These are phyloP conservation scores for Kwoniella heveanensis DNA, from an alignment of 768 basidiomycete species.

Conservation along the genomic window DNA sequence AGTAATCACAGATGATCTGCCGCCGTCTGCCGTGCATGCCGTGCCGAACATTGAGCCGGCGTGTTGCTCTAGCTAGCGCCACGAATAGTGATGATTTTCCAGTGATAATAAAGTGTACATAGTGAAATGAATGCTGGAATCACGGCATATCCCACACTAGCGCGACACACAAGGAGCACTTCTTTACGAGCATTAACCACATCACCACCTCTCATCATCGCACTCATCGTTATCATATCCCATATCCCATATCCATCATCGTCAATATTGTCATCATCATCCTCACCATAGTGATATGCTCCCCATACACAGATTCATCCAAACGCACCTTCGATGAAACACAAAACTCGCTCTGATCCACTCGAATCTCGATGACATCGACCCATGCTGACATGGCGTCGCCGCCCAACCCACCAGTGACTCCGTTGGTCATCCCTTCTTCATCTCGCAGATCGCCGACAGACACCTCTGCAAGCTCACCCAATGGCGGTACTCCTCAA, in stretches of 20 bases:
- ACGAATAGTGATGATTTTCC: too few relatives aligned
- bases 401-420: slow-evolving; percentile 10
- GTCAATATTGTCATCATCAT: too few relatives aligned
- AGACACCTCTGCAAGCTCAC: slow-evolving; percentile 6
- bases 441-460: slow-evolving; percentile 20
- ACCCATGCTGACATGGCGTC: slow-evolving; percentile 16
- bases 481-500: slow-evolving; percentile 25
- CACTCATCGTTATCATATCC: neutral
- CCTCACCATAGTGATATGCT: neutral
- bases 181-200: neutral
- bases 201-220: neutral
- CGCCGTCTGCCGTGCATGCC: too few relatives aligned
- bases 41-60: too few relatives aligned
- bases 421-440: slow-evolving; percentile 17
- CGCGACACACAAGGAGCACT: too few relatives aligned
- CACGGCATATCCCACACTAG: slow-evolving; percentile 14
- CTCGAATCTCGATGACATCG: neutral
- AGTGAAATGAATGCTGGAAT: slow-evolving; percentile 17
- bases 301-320: neutral
- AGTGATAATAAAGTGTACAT: too few relatives aligned
- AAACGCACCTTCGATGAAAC: neutral
- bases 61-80: too few relatives aligned
- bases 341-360: neutral
- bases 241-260: too few relatives aligned
- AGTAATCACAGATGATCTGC: too few relatives aligned